Evolutionary conservation across 345 rosid genomes (phyloP), one percentile per base, ranked within the genome.

Genomic region (Camelina hispida): DNA sequence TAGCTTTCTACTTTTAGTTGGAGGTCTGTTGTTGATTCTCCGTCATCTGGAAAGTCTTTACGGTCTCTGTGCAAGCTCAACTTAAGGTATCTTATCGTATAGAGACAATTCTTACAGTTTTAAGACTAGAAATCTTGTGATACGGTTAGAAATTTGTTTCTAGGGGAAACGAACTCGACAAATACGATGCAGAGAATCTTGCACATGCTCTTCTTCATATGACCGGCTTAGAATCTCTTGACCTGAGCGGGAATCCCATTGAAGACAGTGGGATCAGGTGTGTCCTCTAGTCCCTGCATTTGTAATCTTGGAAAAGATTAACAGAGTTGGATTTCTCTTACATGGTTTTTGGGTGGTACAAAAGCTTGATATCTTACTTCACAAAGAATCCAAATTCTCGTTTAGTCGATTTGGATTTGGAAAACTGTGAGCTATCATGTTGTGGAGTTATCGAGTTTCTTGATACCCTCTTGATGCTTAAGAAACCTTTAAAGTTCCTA

Each of bases 201-300:
- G 78, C 85, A 56, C 73, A 69, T 74, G 90, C 85, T 25, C 79
- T 87, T 57, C 59, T 73, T 74, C 80, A 65, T 54, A 86, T 95
- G 89, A 96, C 96, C 10, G 79, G 78, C 81, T 84, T 94, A 87
- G 87, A 81, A 84, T 68, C 72, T 77, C 83, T 94, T 63, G 91
- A 94, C 85, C 55, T 94, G 60, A 84, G 99, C 61, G 97, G 91
- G 55, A 94, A 94, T 80, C 88, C 93, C 64, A 85, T 94, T 67
- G 84, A 74, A 79, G 93, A 90, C 79, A 80, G 79, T 67, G 97
- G 97, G 57, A 79, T 90, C 73, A 87, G 97, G 99, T 94, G 70
- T 58, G 81, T 69, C 66, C 12, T 77, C 11, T 58, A 64, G 32
- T 66, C 47, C 43, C 55, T 71, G 75, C 70, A 48, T 40, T 74